phyloP scores from a whole-genome alignment of 305 asterid species.

The Fraxinus nigra region DNA sequence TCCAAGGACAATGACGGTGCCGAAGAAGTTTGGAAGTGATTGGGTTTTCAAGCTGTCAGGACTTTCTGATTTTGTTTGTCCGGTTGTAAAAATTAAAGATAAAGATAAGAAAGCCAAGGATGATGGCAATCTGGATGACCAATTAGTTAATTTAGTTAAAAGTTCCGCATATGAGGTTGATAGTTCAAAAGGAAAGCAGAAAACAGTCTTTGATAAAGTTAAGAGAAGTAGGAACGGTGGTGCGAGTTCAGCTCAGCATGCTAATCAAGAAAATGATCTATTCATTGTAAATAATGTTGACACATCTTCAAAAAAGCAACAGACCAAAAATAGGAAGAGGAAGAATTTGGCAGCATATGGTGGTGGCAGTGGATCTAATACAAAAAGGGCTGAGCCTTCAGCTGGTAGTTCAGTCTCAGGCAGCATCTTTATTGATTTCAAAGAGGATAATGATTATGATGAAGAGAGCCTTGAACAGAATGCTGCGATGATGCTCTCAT shows the following conservation, averaged over 20 bases:
- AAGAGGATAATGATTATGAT: conserved; percentile 77
- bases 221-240: conserved; percentile 31
- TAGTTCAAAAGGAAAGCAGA: conserved; percentile 36
- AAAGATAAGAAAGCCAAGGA: conserved; percentile 39
- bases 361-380: conserved; percentile 33
- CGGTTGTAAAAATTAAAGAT: conserved; percentile 33
- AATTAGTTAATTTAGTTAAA: conserved; percentile 27
- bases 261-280: conserved; percentile 32
- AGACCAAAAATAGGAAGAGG: conserved; percentile 46
- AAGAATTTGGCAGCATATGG: conserved; percentile 34
- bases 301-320: conserved; percentile 38
- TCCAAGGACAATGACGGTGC: conserved; percentile 68
- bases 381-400: conserved; percentile 53
- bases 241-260: conserved; percentile 36
- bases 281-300: conserved; percentile 37
- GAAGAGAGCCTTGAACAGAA: conserved; percentile 95
- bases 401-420: conserved; percentile 43
- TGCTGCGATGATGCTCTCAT: conserved; percentile 99
- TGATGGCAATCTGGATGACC: conserved; percentile 38
- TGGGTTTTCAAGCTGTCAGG: conserved; percentile 32
- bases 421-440: conserved; percentile 39
- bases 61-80: conserved; percentile 37
- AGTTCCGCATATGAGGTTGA: conserved; percentile 33
- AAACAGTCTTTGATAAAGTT: conserved; percentile 36
- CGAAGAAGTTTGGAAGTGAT: conserved; percentile 45